Evolutionary conservation across 306 rosid genomes (phyloP).

Genomic region (Cicer cuneatum): DNA sequence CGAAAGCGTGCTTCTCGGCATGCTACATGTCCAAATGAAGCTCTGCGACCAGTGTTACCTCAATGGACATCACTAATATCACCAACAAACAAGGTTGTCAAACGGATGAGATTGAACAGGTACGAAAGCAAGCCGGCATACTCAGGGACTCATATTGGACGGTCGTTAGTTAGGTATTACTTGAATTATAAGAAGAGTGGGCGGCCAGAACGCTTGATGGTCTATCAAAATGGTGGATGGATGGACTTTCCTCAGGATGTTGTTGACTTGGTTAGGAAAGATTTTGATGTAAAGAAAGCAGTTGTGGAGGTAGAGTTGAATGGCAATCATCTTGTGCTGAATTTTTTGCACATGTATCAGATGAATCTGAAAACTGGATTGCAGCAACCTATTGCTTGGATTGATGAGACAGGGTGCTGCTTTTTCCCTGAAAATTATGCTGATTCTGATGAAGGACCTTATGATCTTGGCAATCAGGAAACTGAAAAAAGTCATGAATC

Average conservation of each 20-base stretch:
- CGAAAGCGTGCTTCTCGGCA: constrained; percentile 63
- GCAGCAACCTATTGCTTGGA: constrained; percentile 85
- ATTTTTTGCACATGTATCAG: constrained; percentile 81
- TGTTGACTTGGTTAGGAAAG: constrained; percentile 67
- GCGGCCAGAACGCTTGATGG: constrained; percentile 76
- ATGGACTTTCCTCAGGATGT: constrained; percentile 64
- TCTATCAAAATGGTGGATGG: constrained; percentile 76
- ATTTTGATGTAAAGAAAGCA: constrained; percentile 68
- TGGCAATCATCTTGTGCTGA: constrained; percentile 63
- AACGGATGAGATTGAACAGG: constrained; percentile 60
- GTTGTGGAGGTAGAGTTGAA: constrained; percentile 65
- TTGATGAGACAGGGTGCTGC: constrained; percentile 79
- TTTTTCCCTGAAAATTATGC: constrained; percentile 82
- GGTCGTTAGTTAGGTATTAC: constrained; percentile 58
- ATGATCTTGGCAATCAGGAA: constrained; percentile 40
- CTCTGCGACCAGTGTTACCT: constrained; percentile 45
- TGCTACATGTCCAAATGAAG: constrained; percentile 58
- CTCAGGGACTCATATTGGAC: constrained; percentile 44
- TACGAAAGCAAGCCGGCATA: constrained; percentile 44
- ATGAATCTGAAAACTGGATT: constrained; percentile 74
- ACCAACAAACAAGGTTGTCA: constrained; percentile 46
- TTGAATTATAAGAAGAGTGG: constrained; percentile 71
- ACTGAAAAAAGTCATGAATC: constrained; percentile 42
- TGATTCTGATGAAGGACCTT: constrained; percentile 47
- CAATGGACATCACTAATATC: constrained; percentile 40